Evolutionary conservation across 2,329 filamentous ascomycete genomes (phyloP).

Genomic region (Trichoderma sp.): DNA sequence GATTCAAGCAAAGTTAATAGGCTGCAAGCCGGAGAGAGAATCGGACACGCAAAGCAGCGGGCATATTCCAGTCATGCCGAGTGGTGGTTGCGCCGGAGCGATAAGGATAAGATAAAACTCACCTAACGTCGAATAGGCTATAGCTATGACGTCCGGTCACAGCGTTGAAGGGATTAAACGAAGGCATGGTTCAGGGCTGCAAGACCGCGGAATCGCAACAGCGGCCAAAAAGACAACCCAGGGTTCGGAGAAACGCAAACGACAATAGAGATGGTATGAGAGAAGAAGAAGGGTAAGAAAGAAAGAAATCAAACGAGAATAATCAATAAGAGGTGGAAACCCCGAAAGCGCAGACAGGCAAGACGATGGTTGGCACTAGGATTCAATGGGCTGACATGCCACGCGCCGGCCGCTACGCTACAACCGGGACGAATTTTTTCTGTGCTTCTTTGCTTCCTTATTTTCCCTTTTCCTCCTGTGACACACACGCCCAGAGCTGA

Average conservation of each 20-base stretch:
- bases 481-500: slow-evolving; percentile 15
- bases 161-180: slow-evolving; percentile 57
- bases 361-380: slow-evolving; percentile 15
- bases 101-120: slow-evolving; percentile 32
- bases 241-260: neutral
- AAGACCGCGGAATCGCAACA: slow-evolving; percentile 1
- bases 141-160: slow-evolving; percentile 54
- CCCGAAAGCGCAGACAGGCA: neutral
- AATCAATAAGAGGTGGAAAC: slow-evolving; percentile 6
- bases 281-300: neutral
- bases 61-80: neutral
- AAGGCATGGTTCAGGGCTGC: slow-evolving; percentile 47
- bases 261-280: slow-evolving; percentile 2
- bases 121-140: slow-evolving; percentile 62
- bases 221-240: slow-evolving; percentile 5
- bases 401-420: slow-evolving; percentile 3
- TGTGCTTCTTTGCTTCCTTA: neutral
- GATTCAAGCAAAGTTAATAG: neutral
- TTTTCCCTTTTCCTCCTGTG: neutral
- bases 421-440: neutral
- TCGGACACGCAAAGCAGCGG: neutral
- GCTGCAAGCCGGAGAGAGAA: neutral
- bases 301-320: neutral
- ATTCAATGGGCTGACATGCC: slow-evolving; percentile 23
- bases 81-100: neutral